Evolutionary conservation across 1,284 basidiomycete species (phyloP).

Genomic region (Cutaneotrichosporon mucoides): DNA sequence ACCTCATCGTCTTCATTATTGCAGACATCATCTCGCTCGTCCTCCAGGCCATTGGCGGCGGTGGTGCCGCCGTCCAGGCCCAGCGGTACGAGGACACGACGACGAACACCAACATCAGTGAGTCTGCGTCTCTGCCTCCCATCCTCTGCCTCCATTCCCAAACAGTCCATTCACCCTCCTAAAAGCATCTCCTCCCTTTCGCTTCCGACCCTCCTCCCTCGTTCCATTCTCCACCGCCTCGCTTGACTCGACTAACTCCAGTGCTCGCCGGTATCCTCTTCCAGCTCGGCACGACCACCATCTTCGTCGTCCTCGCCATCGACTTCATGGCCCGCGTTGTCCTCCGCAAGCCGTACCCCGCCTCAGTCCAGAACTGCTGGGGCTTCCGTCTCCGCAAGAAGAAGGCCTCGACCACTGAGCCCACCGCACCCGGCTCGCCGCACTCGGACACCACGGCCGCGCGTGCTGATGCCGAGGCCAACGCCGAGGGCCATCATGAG

Average conservation of each 20-base stretch:
- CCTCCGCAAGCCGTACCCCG: slow-evolving; percentile 23
- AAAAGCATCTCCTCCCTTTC: no score
- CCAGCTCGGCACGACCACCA: slow-evolving; percentile 40
- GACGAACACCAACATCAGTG: slow-evolving; percentile 24
- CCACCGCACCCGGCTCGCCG: neutral
- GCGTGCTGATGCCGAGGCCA: neutral
- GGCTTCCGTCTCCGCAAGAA: neutral
- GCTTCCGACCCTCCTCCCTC: no score
- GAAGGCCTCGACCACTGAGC: neutral
- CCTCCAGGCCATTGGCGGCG: slow-evolving; percentile 50
- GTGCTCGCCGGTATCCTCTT: slow-evolving; percentile 49
- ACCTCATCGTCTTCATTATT: slow-evolving; percentile 45
- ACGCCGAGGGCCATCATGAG: neutral
- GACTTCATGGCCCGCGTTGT: slow-evolving; percentile 35
- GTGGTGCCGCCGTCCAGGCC: slow-evolving; percentile 33
- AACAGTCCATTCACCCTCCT: no score
- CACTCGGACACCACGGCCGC: neutral
- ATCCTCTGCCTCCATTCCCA: no score
- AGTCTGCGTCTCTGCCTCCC: neutral
- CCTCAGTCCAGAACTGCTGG: neutral
- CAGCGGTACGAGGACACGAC: slow-evolving; percentile 20
- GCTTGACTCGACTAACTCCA: neutral
- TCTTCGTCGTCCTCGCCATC: slow-evolving; percentile 35
- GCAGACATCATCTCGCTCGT: slow-evolving; percentile 48
- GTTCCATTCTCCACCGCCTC: no score